A percentile compares a stretch with the other conserved stretches of the same genome.
phyloP scores from a whole-genome alignment of 208 protist species.

The Vickermania ingenoplastis region DNA sequence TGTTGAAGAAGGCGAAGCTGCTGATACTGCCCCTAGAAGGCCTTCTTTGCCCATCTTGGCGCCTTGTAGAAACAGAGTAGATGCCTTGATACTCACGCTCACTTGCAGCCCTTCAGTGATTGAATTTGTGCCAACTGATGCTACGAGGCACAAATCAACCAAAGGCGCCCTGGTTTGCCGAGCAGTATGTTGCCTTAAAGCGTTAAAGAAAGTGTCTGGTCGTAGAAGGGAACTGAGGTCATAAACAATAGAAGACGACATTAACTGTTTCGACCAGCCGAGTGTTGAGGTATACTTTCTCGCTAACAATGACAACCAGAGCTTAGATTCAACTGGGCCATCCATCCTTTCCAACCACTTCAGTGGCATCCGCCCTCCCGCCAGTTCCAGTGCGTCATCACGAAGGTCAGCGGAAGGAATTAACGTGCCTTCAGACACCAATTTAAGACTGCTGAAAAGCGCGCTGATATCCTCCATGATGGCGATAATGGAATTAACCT shows the following conservation, averaged over 20 bases:
- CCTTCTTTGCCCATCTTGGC: conserved; percentile 34
- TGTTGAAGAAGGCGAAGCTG: conserved; percentile 55
- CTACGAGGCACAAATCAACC: conserved; percentile 70
- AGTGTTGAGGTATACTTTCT: conserved; percentile 47
- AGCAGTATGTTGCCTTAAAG: conserved; percentile 91
- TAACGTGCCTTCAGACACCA: conserved; percentile 75
- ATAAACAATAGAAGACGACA: conserved; percentile 47
- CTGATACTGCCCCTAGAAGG: conserved; percentile 18
- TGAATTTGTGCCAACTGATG: conserved; percentile 12
- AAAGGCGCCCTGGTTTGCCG: conserved; percentile 49
- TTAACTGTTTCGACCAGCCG: conserved; percentile 10
- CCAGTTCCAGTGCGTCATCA: conserved; percentile 65
- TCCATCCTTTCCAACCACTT: conserved; percentile 81
- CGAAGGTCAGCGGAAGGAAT: conserved; percentile 68
- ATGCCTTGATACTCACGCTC: conserved; percentile 37
- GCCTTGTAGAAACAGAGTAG: conserved; percentile 68
- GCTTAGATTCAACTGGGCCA: conserved; percentile 66
- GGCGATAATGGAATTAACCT: conserved; percentile 49
- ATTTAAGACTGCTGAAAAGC: conserved; percentile 48
- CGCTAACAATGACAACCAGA: conserved; percentile 76
- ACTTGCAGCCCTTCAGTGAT: conserved; percentile 15
- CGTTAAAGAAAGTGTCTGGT: conserved; percentile 92
- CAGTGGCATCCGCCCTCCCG: conserved; percentile 69
- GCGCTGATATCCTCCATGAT: conserved; percentile 60
- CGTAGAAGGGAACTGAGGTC: conserved; percentile 84